Base-by-base conservation (phyloP, 2,329 filamentous ascomycete genomes). In the Lomentospora prolificans region DNA sequence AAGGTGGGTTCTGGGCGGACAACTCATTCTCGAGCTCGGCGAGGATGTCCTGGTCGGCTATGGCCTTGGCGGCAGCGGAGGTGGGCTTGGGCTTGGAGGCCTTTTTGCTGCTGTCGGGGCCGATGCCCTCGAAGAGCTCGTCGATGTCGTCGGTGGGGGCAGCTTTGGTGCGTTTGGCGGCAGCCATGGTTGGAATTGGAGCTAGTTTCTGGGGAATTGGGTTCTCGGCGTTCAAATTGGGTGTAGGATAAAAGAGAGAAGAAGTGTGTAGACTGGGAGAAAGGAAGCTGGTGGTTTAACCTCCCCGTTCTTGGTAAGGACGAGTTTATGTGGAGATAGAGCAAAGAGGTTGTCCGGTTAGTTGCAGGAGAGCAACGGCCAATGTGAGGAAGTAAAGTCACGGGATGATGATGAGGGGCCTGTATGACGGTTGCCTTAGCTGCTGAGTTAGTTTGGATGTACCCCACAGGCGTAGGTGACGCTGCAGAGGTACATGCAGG, bases 21-120 rank as follows among this genome's bases (percentile, higher is more conserved):
- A 95, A 81, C 63, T 96, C 91, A 59, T 70, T 72, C 68, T 95
- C 89, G 59, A 97, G 81, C 64, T 96, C 91, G 59, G 90, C 55
- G 39, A 97, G 80, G 57, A 92, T 83, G 67, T 96, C 90, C 63
- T 89, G 80, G 64, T 85, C 79, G 62, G 69, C 65, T 65, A 70
- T 70, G 53, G 72, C 64, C 66, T 79, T 79, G 61, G 75, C 70
- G 55, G 74, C 69, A 56, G 77, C 71, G 55, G 78, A 76, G 60
- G 75, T 71, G 59, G 75, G 67, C 65, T 78, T 78, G 63, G 68
- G 56, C 57, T 68, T 70, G 55, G 68, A 60, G 17, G 72, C 61
- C 66, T 82, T 82, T 65, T 78, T 77, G 57, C 69, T 62, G 58
- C 73, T 60, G 56, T 74, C 71, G 59, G 69, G 66, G 57, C 81